Base-by-base conservation (phyloP, 225 moss, liverwort and hornwort species). In the Rhytidiadelphus loreus region DNA sequence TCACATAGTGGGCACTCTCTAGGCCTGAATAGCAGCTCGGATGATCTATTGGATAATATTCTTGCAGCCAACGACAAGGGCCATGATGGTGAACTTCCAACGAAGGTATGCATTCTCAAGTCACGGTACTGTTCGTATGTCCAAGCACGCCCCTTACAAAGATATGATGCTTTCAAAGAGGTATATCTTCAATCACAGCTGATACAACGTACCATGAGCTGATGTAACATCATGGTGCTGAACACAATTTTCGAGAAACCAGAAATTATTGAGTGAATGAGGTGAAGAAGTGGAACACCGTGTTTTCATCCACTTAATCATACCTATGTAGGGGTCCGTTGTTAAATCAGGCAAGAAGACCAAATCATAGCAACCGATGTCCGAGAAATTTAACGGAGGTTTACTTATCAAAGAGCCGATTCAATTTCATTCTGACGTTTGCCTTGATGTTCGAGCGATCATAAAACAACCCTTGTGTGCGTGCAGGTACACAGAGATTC, bases 21-120 rank as follows among this genome's bases (percentile, higher is more conserved):
- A 29, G 72, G 72, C 58, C 41, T 80, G 35, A 80, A 88, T 50
- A 88, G 84, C 26, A 89, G 72, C 55, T 57, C 71, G 59, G 44
- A 50, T 58, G 87, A 87, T 83, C 30, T 93, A 15, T 44, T 92
- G 20, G 87, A 89, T 29, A 87, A 65, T 35, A 88, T 90, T 44
- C 78, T 92, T 88, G 75, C 61, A 81, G 50, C 24, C 72, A 85
- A 76, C 35, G 50, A 81, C 41, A 88, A 91, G 16, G 21, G 43
- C 21, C 29, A n/a, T 26, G 81, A 74, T 86, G 61, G 46, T 22
- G 61, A 86, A 74, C 25, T 80, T 50, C 41, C 75, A 62, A 77
- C 68, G 17, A 82, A 91, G 89, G 91, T 93, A 90, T 52, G 55
- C 59, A 60, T 58, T 91, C 59, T 86, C 39, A 25, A 87, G 83